Conservation (phyloP, 108 stramenopile species). For the Cyclotella kingstonii region DNA sequence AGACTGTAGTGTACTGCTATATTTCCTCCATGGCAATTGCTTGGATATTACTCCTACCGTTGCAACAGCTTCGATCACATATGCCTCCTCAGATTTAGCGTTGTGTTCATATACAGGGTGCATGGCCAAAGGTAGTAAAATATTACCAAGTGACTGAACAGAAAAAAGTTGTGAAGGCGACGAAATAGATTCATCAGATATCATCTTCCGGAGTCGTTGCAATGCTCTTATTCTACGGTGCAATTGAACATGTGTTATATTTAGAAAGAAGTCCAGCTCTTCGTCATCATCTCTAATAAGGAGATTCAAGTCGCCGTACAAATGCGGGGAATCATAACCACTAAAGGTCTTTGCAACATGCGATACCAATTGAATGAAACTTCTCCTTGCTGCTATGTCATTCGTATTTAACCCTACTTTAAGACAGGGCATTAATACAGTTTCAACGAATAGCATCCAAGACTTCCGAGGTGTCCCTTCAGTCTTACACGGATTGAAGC, state of each 20-base stretch:
- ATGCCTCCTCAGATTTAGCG: conserved; percentile 67
- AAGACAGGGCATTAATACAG: conserved; percentile 52
- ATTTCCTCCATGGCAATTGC: conserved; percentile 85
- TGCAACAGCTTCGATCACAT: conserved; percentile 76
- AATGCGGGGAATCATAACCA: conserved; percentile 42
- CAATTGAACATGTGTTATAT: conserved; percentile 92
- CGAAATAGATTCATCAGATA: conserved; percentile 24
- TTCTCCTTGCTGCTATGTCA: conserved; percentile 44
- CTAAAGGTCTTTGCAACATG: conserved; percentile 54
- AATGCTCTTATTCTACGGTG: conserved; percentile 90
- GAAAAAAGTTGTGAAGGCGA: conserved; percentile 35
- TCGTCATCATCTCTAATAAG: conserved; percentile 75
- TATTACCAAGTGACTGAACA: conserved; percentile 58
- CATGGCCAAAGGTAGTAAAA: conserved; percentile 83
- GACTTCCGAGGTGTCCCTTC: conserved; percentile 6
- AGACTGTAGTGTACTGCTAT: conserved; percentile 62
- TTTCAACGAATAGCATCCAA: conserved; percentile 74
- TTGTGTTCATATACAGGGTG: conserved; percentile 86
- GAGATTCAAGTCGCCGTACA: conserved; percentile 72
- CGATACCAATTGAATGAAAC: conserved; percentile 62
- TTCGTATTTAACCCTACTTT: conserved; percentile 57
- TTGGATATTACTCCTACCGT: conserved; percentile 74
- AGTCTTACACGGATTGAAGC: too few relatives aligned
- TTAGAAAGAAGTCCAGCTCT: conserved; percentile 93
- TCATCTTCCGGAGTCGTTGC: conserved; percentile 60